Evolutionary conservation across 108 stramenopile genomes (phyloP), one percentile per base, ranked within the genome.

Genomic region (Skeletonema marinoi): DNA sequence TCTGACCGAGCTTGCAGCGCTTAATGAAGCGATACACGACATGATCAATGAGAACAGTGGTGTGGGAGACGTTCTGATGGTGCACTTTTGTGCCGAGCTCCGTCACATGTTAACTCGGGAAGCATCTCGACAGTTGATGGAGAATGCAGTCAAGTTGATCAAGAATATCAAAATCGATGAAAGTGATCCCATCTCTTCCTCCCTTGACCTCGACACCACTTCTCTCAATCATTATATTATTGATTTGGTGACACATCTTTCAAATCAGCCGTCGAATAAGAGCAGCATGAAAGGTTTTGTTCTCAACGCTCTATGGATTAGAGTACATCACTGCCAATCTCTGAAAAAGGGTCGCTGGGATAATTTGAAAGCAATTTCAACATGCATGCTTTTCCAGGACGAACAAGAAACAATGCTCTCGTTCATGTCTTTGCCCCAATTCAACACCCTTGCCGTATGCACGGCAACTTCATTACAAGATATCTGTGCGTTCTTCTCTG

Each of bases 251-350:
- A 25, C 3, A 8, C 7, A 25, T 56, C 54, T 71, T 38, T 42
- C 70, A 5, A 41, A 61, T 12, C 29, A 41, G 12, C 21, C 70
- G 25, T 30, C 21, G 39, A 71, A 61, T 32, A 71, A 60, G 11
- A 29, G 70, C 29, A 38, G 12, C 16, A 33, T 60, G 59, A 16
- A 29, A n/a, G 14, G 9, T 9, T 71, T 71, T 12, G 60, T 71
- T 16, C 59, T 71, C 1, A 71, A 71, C 30, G 70, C 70, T 8
- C 9, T 71, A 12, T 71, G 70, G 70, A 71, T 71, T 61, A 17
- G 60, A 56, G 44, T 39, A 2, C 39, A 41, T 61, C 25, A 38
- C 25, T 71, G 70, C 41, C 36, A 21, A 10, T n/a, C 70, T 42
- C 17, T 71, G 1, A 38, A 41, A 14, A 8, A 29, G 19, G 36